phyloP scores from a whole-genome alignment of 2,329 filamentous ascomycete species.

The Thielaviopsis euricoi region DNA sequence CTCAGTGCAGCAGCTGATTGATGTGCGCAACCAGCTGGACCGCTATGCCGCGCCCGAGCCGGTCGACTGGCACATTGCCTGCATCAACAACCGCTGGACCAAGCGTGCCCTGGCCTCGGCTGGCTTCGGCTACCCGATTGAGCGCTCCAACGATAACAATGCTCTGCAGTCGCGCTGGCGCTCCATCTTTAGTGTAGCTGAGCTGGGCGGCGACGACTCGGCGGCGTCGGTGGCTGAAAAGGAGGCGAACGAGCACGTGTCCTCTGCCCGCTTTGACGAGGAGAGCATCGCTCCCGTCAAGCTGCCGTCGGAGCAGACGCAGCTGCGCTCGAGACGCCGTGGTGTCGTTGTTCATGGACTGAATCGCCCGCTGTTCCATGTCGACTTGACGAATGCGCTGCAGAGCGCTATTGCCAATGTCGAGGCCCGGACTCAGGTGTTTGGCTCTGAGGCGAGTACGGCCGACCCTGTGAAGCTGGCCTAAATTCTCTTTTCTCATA shows the following conservation, averaged over 20 bases:
- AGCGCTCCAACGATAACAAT: slow-evolving; percentile 22
- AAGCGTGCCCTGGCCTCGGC: slow-evolving; percentile 76
- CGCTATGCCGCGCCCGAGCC: slow-evolving; percentile 61
- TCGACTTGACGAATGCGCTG: slow-evolving; percentile 76
- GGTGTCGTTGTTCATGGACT: slow-evolving; percentile 64
- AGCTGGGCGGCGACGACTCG: slow-evolving; percentile 56
- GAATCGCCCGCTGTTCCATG: slow-evolving; percentile 82
- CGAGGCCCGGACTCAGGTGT: slow-evolving; percentile 32
- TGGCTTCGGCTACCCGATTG: slow-evolving; percentile 72
- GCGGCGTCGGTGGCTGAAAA: slow-evolving; percentile 53
- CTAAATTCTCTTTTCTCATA: not conserved
- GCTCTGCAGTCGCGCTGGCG: slow-evolving; percentile 58
- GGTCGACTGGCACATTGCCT: slow-evolving; percentile 94
- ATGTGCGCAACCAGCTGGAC: slow-evolving; percentile 87
- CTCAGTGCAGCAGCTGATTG: slow-evolving; percentile 80
- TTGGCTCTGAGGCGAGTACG: not conserved
- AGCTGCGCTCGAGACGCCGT: slow-evolving; percentile 23
- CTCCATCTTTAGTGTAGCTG: slow-evolving; percentile 87
- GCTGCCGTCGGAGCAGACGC: not conserved
- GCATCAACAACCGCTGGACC: slow-evolving; percentile 85
- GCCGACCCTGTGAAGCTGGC: slow-evolving; percentile 2
- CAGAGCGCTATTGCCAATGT: slow-evolving; percentile 75
- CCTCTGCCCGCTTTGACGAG: slow-evolving; percentile 1
- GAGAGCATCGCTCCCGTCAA: slow-evolving; percentile 2
- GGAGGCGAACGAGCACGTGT: slow-evolving; percentile 35